A percentile compares a stretch with the other conserved stretches of the same genome.
Conservation (phyloP, 2,329 filamentous ascomycete species). For the Capronia coronata region DNA sequence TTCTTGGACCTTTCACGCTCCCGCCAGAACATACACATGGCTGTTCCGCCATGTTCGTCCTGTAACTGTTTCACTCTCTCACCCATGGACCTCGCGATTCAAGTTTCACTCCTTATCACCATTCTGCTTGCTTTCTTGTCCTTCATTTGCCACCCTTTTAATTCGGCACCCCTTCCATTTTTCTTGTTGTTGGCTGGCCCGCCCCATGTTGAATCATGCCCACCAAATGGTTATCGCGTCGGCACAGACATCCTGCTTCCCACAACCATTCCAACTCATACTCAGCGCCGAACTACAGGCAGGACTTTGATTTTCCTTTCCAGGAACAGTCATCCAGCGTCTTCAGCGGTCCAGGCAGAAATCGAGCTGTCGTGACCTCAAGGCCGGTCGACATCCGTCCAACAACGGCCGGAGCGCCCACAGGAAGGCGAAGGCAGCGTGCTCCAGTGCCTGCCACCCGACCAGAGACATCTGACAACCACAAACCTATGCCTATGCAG, state of each 20-base stretch:
- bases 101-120: conserved; percentile 10
- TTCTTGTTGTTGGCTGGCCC: conserved; percentile 14
- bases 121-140: conserved; percentile 7
- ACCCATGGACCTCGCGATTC: conserved; percentile 2
- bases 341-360: conserved; percentile 3
- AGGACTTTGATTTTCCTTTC: conserved; percentile 27
- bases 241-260: conserved; percentile 15
- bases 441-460: conserved; percentile 11
- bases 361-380: background rate
- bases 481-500: conserved; percentile 10
- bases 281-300: background rate
- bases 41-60: conserved; percentile 14
- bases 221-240: conserved; percentile 20
- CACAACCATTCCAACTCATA: conserved; percentile 11
- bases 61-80: conserved; percentile 20
- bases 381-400: conserved; percentile 14
- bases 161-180: conserved; percentile 8
- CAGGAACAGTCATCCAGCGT: conserved; percentile 7
- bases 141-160: conserved; percentile 17
- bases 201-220: conserved; percentile 16
- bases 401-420: conserved; percentile 15
- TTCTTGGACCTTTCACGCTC: conserved; percentile 1
- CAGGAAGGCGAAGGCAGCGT: conserved; percentile 14
- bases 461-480: conserved; percentile 20
- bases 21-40: conserved; percentile 3